These are phyloP conservation scores for Aspergillus tanneri DNA, from an alignment of 2,329 filamentous ascomycete species.

Conservation along the genomic window DNA sequence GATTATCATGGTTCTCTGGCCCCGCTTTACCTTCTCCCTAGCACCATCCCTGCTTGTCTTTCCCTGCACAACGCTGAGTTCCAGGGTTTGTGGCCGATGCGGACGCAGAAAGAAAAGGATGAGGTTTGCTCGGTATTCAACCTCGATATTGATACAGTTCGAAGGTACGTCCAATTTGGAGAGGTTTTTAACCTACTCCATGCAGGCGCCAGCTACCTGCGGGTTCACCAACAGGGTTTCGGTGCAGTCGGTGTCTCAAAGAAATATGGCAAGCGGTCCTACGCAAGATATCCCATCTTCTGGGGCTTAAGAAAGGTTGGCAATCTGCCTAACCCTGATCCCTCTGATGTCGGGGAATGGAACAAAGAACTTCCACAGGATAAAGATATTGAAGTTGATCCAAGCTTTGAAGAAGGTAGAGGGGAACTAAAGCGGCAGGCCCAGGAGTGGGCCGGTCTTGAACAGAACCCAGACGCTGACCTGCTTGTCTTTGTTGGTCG, in stretches of 20 bases:
- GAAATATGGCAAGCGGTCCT: conserved; percentile 68
- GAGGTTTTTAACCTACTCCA: conserved; percentile 69
- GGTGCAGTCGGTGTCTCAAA: conserved; percentile 67
- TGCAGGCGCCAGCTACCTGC: conserved; percentile 64
- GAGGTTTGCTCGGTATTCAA: conserved; percentile 68
- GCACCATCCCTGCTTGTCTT: conserved; percentile 61
- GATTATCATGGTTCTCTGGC: conserved; percentile 65
- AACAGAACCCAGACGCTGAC: conserved; percentile 61
- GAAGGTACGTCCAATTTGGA: conserved; percentile 65
- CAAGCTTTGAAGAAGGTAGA: conserved; percentile 54
- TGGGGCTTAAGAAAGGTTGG: conserved; percentile 65
- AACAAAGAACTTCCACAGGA: conserved; percentile 53
- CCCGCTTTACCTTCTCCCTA: conserved; percentile 63
- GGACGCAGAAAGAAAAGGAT: conserved; percentile 58
- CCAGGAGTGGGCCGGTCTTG: conserved; percentile 66
- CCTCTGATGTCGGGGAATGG: conserved; percentile 63
- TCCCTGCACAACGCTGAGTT: conserved; percentile 70
- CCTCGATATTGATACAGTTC: conserved; percentile 56
- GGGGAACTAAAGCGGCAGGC: conserved; percentile 59
- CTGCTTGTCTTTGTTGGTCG: conserved; percentile 68
- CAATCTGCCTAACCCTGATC: conserved; percentile 64
- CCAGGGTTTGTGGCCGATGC: conserved; percentile 67
- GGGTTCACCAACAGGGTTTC: conserved; percentile 66
- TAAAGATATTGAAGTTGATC: conserved; percentile 53
- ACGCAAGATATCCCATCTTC: conserved; percentile 67